Conservation (phyloP, 2,329 filamentous ascomycete genomes). For the Aspergillus bombycis region DNA sequence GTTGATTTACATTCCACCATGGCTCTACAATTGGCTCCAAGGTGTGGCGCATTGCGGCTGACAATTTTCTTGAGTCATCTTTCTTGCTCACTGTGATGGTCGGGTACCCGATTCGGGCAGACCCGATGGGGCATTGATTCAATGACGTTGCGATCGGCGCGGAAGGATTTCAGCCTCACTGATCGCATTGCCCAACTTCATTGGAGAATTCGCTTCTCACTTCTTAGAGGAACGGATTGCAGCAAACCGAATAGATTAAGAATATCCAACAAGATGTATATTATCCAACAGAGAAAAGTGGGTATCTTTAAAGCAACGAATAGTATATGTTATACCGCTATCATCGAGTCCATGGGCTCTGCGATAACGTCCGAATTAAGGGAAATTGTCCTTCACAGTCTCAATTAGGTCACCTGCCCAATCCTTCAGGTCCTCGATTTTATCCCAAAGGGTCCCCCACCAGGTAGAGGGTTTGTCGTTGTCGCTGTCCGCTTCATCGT, state of each 20-base stretch:
- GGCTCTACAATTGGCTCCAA: not conserved
- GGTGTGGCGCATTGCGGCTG: not conserved
- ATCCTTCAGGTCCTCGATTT: conserved; percentile 38
- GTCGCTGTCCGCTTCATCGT: conserved; percentile 22
- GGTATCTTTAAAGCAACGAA: not conserved
- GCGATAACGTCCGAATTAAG: not conserved
- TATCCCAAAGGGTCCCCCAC: conserved; percentile 39
- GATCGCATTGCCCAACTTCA: not conserved
- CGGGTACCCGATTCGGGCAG: not conserved
- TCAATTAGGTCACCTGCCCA: conserved; percentile 40
- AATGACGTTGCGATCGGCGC: not conserved
- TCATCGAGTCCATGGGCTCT: not conserved
- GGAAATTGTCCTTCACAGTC: conserved; percentile 32
- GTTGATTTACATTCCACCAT: not conserved
- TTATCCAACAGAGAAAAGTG: conserved; percentile 1
- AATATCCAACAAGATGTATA: not conserved
- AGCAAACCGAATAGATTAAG: not conserved
- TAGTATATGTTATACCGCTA: not conserved
- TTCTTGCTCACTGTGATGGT: not conserved
- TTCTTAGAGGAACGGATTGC: not conserved
- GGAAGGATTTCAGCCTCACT: not conserved
- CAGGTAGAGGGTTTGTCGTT: conserved; percentile 29
- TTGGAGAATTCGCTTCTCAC: not conserved
- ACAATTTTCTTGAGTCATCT: not conserved
- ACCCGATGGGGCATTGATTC: not conserved